Evolutionary conservation across 129 eudicot species (phyloP).

Genomic region (Tagetes patula): DNA sequence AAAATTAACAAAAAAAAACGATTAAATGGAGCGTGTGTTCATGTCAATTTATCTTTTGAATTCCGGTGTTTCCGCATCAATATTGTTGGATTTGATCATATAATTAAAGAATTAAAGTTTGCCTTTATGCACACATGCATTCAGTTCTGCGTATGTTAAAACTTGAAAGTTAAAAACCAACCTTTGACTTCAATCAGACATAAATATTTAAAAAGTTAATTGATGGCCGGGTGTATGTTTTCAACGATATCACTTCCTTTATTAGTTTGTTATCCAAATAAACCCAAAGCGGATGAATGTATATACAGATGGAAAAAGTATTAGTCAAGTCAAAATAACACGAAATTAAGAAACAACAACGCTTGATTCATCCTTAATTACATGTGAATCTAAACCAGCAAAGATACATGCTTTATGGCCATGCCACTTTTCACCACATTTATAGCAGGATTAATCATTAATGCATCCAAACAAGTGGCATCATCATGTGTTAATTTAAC

Average conservation of each 20-base stretch:
- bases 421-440: constrained; percentile 24
- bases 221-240: neutral
- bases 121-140: neutral
- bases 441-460: neutral
- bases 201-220: neutral
- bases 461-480: constrained; percentile 9
- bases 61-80: neutral
- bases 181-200: neutral
- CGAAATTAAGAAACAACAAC: neutral
- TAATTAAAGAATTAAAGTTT: neutral
- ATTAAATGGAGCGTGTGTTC: too few species aligned
- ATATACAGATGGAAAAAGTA: neutral
- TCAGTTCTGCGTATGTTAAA: neutral
- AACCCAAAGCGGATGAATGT: neutral
- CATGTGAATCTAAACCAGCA: constrained; percentile 43
- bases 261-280: neutral
- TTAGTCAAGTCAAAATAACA: constrained; percentile 19
- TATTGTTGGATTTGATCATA: neutral
- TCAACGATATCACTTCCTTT: constrained; percentile 1
- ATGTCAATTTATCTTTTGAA: too few species aligned
- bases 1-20: too few species aligned
- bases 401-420: constrained; percentile 25
- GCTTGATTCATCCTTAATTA: neutral
- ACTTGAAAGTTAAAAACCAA: neutral
- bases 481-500: neutral